Percentiles rank a stretch among this genome's conserved stretches.
phyloP scores from a whole-genome alignment of 441 rosid genomes.

The Aleurites moluccanus region DNA sequence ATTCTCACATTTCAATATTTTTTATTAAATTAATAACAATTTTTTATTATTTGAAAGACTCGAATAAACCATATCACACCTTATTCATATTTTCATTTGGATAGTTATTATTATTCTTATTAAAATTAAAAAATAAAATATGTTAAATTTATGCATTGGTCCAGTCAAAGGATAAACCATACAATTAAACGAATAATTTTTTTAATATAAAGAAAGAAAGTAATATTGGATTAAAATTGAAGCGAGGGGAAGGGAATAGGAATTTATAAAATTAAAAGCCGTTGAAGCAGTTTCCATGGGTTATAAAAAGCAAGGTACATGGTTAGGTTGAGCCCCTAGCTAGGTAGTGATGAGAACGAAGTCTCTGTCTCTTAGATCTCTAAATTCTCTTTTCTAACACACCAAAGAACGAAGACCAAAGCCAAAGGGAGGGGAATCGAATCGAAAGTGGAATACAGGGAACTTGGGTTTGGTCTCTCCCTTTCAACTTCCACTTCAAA shows the following conservation, averaged over 20 bases:
- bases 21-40: no score
- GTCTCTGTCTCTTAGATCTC: conserved; percentile 44
- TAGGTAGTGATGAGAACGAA: conserved; percentile 43
- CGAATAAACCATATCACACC: no score
- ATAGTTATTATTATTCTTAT: no score
- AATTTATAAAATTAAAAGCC: neutral
- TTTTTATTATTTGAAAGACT: no score
- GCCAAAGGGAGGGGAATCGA: conserved; percentile 39
- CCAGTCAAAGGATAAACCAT: no score
- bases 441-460: conserved; percentile 41
- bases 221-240: neutral
- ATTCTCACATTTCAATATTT: no score
- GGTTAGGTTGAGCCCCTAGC: conserved; percentile 33
- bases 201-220: neutral
- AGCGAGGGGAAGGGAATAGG: neutral
- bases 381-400: conserved; percentile 22
- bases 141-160: no score
- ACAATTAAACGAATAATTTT: no score
- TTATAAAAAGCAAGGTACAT: conserved; percentile 43
- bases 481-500: conserved; percentile 29
- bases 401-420: conserved; percentile 14
- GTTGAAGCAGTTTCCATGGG: conserved; percentile 23
- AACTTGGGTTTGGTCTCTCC: conserved; percentile 38
- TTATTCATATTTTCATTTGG: no score
- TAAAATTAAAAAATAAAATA: no score